Evolutionary conservation across 805 yeast genomes (phyloP).

Genomic region (Candida berthetii): DNA sequence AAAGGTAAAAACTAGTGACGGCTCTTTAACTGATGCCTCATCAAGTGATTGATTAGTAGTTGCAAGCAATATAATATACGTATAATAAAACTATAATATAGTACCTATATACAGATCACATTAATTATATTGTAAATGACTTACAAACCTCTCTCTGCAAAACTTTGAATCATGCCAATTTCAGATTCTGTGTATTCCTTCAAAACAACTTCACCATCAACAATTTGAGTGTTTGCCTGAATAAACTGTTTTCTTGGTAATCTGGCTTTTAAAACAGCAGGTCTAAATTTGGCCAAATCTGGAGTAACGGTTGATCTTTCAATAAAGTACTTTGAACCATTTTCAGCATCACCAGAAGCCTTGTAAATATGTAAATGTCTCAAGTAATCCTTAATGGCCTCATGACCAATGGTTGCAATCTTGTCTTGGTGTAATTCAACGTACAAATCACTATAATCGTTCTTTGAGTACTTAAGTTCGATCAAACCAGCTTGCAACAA

Average conservation of each 20-base stretch:
- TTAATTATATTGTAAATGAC: not conserved
- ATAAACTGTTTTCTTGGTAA: constrained; percentile 80
- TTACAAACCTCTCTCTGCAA: constrained; percentile 48
- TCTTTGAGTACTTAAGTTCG: constrained; percentile 40
- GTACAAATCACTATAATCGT: constrained; percentile 50
- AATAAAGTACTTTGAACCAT: constrained; percentile 57
- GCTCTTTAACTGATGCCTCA: not conserved
- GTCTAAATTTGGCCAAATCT: constrained; percentile 61
- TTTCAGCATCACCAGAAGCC: constrained; percentile 63
- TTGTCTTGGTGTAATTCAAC: constrained; percentile 54
- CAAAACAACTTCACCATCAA: constrained; percentile 38
- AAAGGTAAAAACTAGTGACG: constrained; percentile 2
- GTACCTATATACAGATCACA: not conserved
- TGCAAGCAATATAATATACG: not conserved
- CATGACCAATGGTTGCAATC: constrained; percentile 65
- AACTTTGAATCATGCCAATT: constrained; percentile 75
- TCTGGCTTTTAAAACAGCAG: constrained; percentile 61
- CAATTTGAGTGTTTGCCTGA: constrained; percentile 66
- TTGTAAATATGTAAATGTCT: constrained; percentile 72
- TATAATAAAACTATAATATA: not conserved
- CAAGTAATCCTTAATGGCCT: constrained; percentile 67
- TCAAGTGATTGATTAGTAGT: too few relatives aligned
- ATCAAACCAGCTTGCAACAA: constrained; percentile 63
- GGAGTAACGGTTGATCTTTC: constrained; percentile 64
- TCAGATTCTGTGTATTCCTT: constrained; percentile 70